Evolutionary conservation across 2,329 filamentous ascomycete genomes (phyloP).

Genomic region (Xylariaceae sp.): DNA sequence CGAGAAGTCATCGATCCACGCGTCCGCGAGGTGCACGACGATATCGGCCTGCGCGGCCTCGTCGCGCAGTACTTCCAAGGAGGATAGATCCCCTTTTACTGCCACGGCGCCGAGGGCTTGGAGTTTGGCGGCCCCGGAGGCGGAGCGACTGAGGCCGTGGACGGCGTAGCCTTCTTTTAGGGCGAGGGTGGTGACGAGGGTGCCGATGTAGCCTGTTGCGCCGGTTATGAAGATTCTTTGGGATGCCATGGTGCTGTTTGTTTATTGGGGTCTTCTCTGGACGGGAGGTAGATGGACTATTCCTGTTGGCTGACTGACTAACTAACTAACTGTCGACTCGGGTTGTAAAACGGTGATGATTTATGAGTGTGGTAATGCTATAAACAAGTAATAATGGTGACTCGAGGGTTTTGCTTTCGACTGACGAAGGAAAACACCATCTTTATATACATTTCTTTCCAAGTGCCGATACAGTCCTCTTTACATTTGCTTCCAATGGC

Average conservation of each 20-base stretch:
- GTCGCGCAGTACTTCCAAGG: slow-evolving; percentile 46
- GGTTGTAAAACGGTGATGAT: too few species aligned
- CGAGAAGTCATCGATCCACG: slow-evolving; percentile 38
- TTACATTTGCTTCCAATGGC: too few species aligned
- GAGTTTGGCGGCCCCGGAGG: slow-evolving; percentile 46
- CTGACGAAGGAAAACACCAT: too few species aligned
- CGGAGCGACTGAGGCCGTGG: slow-evolving; percentile 49
- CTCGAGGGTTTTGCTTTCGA: too few species aligned
- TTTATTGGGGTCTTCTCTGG: too few species aligned
- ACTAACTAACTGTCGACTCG: too few species aligned
- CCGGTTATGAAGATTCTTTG: slow-evolving; percentile 50
- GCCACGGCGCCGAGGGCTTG: slow-evolving; percentile 47
- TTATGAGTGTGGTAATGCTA: too few species aligned
- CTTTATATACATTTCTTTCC: too few species aligned
- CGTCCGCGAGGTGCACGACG: slow-evolving; percentile 52
- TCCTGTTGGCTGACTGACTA: too few species aligned
- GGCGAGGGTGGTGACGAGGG: slow-evolving; percentile 45
- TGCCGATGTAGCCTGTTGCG: slow-evolving; percentile 49
- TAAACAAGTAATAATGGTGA: too few species aligned
- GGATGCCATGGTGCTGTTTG: slow-evolving; percentile 21
- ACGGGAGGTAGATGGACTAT: too few species aligned
- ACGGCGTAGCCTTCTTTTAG: slow-evolving; percentile 49
- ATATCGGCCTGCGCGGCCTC: slow-evolving; percentile 50
- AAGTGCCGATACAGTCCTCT: too few species aligned
- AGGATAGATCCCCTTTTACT: slow-evolving; percentile 49